A percentile compares a stretch with the other conserved stretches of the same genome.
These are phyloP conservation scores for Shiraia bambusicola DNA, from an alignment of 2,329 filamentous ascomycete genomes.

Conservation along the genomic window DNA sequence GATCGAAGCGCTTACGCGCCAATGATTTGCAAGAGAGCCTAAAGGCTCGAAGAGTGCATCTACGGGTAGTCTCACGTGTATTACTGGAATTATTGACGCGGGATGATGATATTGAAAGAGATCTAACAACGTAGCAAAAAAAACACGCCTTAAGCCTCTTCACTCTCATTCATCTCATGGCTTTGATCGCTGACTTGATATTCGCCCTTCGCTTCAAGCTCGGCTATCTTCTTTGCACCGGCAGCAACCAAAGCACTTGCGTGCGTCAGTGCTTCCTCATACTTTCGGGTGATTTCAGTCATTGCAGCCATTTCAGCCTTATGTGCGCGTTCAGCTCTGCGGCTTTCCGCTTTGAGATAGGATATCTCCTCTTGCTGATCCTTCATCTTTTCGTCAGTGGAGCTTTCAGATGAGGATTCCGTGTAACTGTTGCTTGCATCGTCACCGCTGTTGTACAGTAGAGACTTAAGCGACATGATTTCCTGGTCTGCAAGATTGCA, in stretches of 20 bases:
- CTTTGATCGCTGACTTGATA: not conserved
- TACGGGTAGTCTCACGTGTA: too few relatives aligned
- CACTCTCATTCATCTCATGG: too few relatives aligned
- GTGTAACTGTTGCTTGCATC: not conserved
- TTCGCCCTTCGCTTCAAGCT: not conserved
- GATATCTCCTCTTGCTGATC: not conserved
- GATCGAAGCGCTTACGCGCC: too few relatives aligned
- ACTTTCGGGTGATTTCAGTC: not conserved
- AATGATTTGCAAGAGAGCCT: too few relatives aligned
- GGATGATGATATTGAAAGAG: too few relatives aligned
- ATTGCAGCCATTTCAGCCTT: not conserved
- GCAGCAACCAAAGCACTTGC: not conserved
- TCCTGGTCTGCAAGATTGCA: not conserved
- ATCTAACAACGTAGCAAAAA: too few relatives aligned
- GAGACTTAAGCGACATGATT: not conserved
- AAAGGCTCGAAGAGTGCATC: too few relatives aligned
- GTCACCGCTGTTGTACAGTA: not conserved
- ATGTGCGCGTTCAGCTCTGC: not conserved
- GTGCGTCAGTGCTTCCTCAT: not conserved
- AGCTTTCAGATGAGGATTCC: not conserved
- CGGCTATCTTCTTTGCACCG: not conserved
- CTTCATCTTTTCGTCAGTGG: not conserved
- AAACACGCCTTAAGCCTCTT: too few relatives aligned
- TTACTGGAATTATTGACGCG: too few relatives aligned
- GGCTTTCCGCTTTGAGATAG: not conserved